Evolutionary conservation across 75 land plant species (phyloP).

Genomic region (Cupressus sempervirens): DNA sequence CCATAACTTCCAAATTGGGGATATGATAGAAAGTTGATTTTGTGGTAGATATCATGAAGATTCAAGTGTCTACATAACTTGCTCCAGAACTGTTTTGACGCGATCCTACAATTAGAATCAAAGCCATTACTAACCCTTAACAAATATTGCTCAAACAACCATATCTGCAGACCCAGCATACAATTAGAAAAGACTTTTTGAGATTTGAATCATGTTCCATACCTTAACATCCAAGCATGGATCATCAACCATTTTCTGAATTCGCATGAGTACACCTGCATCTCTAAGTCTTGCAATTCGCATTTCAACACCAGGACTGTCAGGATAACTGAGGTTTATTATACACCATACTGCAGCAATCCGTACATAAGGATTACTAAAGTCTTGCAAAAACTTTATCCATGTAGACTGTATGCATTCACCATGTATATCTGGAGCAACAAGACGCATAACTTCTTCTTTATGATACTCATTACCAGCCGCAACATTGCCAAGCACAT

Average conservation of each 20-base stretch:
- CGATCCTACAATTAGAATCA: slow-evolving; percentile 46
- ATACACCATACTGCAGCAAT: slow-evolving; percentile 80
- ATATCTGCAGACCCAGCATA: neutral
- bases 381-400: slow-evolving; percentile 63
- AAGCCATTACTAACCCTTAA: neutral
- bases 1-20: neutral
- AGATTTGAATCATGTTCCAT: neutral
- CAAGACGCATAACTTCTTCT: slow-evolving; percentile 71
- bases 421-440: slow-evolving; percentile 26
- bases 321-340: slow-evolving; percentile 63
- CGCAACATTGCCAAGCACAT: slow-evolving; percentile 77
- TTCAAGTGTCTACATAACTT: slow-evolving; percentile 23
- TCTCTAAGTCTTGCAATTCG: slow-evolving; percentile 56
- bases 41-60: neutral
- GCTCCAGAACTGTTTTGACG: slow-evolving; percentile 59
- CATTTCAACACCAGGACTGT: slow-evolving; percentile 33
- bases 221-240: slow-evolving; percentile 95
- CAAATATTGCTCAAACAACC: neutral
- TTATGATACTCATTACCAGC: slow-evolving; percentile 73
- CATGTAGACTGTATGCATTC: slow-evolving; percentile 26
- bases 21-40: neutral
- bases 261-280: slow-evolving; percentile 67
- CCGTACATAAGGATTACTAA: slow-evolving; percentile 54
- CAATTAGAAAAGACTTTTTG: neutral
- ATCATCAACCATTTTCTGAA: slow-evolving; percentile 81